phyloP scores from a whole-genome alignment of 1,284 basidiomycete genomes.

The Moesziomyces sp. region DNA sequence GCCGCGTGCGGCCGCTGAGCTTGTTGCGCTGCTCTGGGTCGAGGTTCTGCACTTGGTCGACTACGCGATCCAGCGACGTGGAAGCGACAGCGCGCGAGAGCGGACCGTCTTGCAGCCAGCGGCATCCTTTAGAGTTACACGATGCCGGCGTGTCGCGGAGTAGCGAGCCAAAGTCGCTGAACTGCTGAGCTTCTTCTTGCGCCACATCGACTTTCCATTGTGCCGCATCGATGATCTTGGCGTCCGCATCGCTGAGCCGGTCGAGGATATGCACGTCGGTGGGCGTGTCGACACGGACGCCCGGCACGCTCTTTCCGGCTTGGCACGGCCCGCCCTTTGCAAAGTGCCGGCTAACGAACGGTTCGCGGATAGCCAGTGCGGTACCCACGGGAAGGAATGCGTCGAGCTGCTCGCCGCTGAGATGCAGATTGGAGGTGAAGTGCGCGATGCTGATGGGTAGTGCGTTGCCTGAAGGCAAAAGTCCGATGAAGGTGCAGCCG shows the following conservation, averaged over 20 bases:
- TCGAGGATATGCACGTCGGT: slow-evolving; percentile 61
- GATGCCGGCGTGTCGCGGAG: slow-evolving; percentile 17
- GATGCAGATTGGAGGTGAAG: slow-evolving; percentile 56
- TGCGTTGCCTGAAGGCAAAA: slow-evolving; percentile 47
- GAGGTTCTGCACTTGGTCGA: not conserved
- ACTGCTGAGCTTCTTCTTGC: slow-evolving; percentile 10
- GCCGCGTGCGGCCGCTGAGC: slow-evolving; percentile 12
- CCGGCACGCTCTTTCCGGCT: slow-evolving; percentile 50
- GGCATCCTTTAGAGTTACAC: slow-evolving; percentile 35
- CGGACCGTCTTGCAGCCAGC: slow-evolving; percentile 56
- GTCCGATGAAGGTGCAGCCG: slow-evolving; percentile 55
- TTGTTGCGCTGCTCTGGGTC: slow-evolving; percentile 1
- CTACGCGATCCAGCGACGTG: not conserved
- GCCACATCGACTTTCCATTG: slow-evolving; percentile 31
- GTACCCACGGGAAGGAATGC: slow-evolving; percentile 57
- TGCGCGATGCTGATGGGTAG: slow-evolving; percentile 60
- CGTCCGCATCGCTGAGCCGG: slow-evolving; percentile 13
- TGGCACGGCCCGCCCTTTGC: slow-evolving; percentile 57
- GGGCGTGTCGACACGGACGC: slow-evolving; percentile 63
- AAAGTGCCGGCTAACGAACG: slow-evolving; percentile 60
- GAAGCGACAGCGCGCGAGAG: slow-evolving; percentile 28
- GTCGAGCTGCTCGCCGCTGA: slow-evolving; percentile 40
- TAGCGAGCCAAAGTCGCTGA: slow-evolving; percentile 5
- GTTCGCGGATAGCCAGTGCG: slow-evolving; percentile 60
- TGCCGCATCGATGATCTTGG: slow-evolving; percentile 14